phyloP scores from a whole-genome alignment of 75 land plant genomes.

The Pinus albicaulis region DNA sequence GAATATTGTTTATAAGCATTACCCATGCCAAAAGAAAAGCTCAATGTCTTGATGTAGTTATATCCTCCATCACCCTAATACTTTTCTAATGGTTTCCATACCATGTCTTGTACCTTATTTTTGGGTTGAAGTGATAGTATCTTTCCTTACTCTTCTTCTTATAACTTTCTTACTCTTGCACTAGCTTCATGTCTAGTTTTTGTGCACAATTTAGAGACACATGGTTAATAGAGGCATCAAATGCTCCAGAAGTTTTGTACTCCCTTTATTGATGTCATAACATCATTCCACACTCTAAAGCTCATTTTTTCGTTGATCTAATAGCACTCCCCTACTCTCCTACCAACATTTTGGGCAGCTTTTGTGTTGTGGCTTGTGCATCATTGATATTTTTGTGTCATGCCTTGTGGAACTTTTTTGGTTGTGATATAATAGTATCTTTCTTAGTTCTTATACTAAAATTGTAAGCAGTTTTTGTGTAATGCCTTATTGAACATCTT shows the following conservation, averaged over 20 bases:
- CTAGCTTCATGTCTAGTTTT: too few species aligned
- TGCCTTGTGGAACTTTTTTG: not conserved
- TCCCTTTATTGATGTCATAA: too few species aligned
- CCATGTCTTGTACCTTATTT: too few species aligned
- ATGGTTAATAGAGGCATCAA: too few species aligned
- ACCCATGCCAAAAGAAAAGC: not conserved
- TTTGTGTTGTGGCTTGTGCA: not conserved
- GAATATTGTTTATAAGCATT: not conserved
- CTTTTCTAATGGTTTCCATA: too few species aligned
- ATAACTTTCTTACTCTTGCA: too few species aligned
- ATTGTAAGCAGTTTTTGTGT: not conserved
- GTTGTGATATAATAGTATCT: not conserved
- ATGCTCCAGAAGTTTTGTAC: too few species aligned
- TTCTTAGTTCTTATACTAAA: not conserved
- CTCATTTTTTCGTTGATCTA: not conserved
- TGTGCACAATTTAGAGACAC: too few species aligned
- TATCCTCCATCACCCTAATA: too few species aligned
- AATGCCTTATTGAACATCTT: not conserved
- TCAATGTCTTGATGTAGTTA: too few species aligned
- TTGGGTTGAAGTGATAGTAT: too few species aligned
- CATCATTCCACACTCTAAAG: not conserved
- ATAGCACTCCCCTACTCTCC: not conserved
- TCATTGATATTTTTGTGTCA: not conserved
- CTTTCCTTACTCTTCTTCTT: too few species aligned
- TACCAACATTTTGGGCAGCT: not conserved